phyloP scores from a whole-genome alignment of 179 eudicot genomes.

The Vitellaria paradoxa region DNA sequence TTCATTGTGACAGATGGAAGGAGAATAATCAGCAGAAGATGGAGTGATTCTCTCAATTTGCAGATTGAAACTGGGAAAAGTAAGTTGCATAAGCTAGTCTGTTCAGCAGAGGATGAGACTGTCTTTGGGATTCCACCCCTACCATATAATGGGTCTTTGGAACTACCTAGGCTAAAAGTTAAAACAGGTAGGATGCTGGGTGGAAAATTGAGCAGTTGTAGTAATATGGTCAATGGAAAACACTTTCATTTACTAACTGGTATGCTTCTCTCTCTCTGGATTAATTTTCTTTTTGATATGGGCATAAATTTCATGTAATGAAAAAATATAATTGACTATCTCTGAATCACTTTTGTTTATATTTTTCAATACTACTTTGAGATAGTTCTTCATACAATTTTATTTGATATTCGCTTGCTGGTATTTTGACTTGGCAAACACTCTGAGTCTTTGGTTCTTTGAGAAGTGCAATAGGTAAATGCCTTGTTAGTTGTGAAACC shows the following conservation, averaged over 20 bases:
- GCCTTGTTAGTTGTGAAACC: neutral
- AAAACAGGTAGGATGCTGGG: slow-evolving; percentile 23
- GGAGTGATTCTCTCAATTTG: slow-evolving; percentile 26
- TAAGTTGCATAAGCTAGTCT: slow-evolving; percentile 24
- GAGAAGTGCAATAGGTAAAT: neutral
- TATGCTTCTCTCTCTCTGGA: slow-evolving; percentile 20
- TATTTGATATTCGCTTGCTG: neutral
- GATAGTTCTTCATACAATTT: neutral
- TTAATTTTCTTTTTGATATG: neutral
- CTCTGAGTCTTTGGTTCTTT: neutral
- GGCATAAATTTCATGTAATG: neutral
- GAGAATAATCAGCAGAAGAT: slow-evolving; percentile 48
- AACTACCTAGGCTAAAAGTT: slow-evolving; percentile 23
- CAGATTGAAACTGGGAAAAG: slow-evolving; percentile 17
- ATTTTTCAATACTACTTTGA: neutral
- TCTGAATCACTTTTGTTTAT: neutral
- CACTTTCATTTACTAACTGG: slow-evolving; percentile 34
- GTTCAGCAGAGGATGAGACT: slow-evolving; percentile 22
- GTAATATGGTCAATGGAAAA: slow-evolving; percentile 16
- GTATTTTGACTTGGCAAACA: neutral
- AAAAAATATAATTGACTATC: neutral
- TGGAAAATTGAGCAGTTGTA: slow-evolving; percentile 25
- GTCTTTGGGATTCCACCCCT: slow-evolving; percentile 56
- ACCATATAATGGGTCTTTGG: slow-evolving; percentile 26
- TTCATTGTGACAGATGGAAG: slow-evolving; percentile 72